phyloP scores from a whole-genome alignment of 2,329 filamentous ascomycete genomes.

The Phialophora expanda region DNA sequence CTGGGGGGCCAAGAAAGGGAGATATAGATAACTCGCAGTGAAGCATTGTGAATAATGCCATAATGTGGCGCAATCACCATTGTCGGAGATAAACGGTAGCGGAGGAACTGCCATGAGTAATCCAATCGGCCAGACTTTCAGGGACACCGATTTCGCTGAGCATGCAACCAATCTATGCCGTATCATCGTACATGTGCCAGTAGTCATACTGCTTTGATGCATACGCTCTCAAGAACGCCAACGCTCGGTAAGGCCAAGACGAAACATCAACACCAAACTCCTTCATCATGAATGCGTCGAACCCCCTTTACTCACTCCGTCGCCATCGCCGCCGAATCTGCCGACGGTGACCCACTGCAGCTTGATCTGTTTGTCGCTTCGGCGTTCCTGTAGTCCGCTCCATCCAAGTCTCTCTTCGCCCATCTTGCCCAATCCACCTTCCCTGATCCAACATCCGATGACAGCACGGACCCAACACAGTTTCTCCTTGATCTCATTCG shows the following conservation, averaged over 20 bases:
- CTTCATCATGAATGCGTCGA: slow-evolving; percentile 15
- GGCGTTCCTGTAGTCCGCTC: slow-evolving; percentile 48
- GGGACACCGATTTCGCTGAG: neutral
- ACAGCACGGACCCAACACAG: slow-evolving; percentile 52
- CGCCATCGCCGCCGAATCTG: slow-evolving; percentile 52
- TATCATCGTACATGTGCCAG: slow-evolving; percentile 4
- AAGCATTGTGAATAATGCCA: slow-evolving; percentile 1
- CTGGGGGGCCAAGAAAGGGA: neutral
- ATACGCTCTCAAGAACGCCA: slow-evolving; percentile 1
- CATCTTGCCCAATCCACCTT: slow-evolving; percentile 42
- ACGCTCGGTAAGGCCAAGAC: slow-evolving; percentile 4
- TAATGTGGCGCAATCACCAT: neutral
- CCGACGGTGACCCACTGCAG: slow-evolving; percentile 60
- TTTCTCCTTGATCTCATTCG: slow-evolving; percentile 53
- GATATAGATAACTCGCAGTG: neutral
- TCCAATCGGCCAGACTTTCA: slow-evolving; percentile 2
- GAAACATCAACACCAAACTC: neutral
- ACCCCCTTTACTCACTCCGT: slow-evolving; percentile 14
- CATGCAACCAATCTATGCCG: neutral
- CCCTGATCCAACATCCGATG: slow-evolving; percentile 43
- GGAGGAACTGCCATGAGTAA: neutral
- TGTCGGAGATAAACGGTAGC: slow-evolving; percentile 11
- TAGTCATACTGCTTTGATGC: neutral
- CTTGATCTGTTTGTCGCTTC: slow-evolving; percentile 54
- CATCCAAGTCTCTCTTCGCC: slow-evolving; percentile 41